These are phyloP conservation scores for Skeletonema menzelii DNA, from an alignment of 108 stramenopile species.

Conservation along the genomic window DNA sequence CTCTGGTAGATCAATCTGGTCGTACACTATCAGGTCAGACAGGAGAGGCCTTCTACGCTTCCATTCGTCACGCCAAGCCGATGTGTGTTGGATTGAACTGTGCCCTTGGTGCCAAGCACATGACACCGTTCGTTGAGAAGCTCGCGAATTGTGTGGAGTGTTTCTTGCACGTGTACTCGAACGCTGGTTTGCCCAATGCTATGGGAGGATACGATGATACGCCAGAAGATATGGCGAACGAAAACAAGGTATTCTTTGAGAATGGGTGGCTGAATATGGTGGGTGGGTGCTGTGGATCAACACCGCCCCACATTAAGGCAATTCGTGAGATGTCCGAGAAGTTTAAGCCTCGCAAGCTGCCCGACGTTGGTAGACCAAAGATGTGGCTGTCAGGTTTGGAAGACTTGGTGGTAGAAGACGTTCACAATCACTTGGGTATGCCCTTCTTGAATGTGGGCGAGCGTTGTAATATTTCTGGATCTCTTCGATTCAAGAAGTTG, in stretches of 20 bases:
- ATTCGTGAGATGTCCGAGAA: constrained; percentile 65
- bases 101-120: constrained; percentile 96
- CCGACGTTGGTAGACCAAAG: constrained; percentile 83
- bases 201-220: constrained; percentile 99
- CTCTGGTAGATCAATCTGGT: constrained; percentile 97
- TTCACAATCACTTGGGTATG: constrained; percentile 91
- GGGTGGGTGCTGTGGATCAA: constrained; percentile 98
- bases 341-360: constrained; percentile 81
- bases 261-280: constrained; percentile 97
- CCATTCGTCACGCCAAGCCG: constrained; percentile 96
- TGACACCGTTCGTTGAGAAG: constrained; percentile 95
- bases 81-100: constrained; percentile 99
- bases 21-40: constrained; percentile 98
- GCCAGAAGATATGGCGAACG: constrained; percentile 91
- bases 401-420: constrained; percentile 89
- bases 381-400: constrained; percentile 98
- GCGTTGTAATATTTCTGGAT: constrained; percentile 97
- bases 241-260: constrained; percentile 93
- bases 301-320: constrained; percentile 95
- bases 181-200: constrained; percentile 98
- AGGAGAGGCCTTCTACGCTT: constrained; percentile 97
- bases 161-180: constrained; percentile 97
- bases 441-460: constrained; percentile 98
- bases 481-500: constrained; percentile 94
- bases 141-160: constrained; percentile 92